A percentile compares a stretch with the other conserved stretches of the same genome.
These are phyloP conservation scores for Lasiodiplodia hormozganensis DNA, from an alignment of 2,329 filamentous ascomycete species.

Conservation along the genomic window DNA sequence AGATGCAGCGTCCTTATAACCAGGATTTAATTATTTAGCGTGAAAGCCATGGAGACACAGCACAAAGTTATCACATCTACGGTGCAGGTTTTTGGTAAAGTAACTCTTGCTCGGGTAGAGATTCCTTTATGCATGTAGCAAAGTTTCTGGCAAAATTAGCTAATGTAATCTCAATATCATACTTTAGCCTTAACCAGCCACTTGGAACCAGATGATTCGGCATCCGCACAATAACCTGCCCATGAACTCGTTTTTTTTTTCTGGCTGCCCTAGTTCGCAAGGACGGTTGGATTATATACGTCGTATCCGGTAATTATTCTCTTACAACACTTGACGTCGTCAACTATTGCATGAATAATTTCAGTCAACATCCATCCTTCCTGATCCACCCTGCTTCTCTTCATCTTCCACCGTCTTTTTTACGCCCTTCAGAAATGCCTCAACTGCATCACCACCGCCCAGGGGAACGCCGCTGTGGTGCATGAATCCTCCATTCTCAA, in stretches of 20 bases:
- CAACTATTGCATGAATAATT: background rate
- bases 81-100: too few relatives aligned
- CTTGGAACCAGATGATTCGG: too few relatives aligned
- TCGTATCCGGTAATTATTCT: background rate
- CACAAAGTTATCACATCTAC: too few relatives aligned
- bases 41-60: too few relatives aligned
- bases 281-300: background rate
- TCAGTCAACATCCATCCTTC: constrained; percentile 28
- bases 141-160: background rate
- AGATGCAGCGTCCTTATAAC: too few relatives aligned
- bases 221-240: too few relatives aligned
- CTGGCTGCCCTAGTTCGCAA: background rate
- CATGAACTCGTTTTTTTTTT: background rate
- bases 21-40: too few relatives aligned
- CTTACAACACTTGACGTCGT: background rate
- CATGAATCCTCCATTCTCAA: constrained; percentile 85
- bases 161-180: background rate
- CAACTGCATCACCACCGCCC: constrained; percentile 85
- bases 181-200: too few relatives aligned
- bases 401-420: constrained; percentile 74
- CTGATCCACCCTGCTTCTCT: constrained; percentile 32
- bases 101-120: too few relatives aligned
- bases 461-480: constrained; percentile 80
- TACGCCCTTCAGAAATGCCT: constrained; percentile 89
- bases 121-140: too few relatives aligned